Base-by-base conservation (phyloP, 2,329 filamentous ascomycete genomes). In the Fusarium incarnatum region DNA sequence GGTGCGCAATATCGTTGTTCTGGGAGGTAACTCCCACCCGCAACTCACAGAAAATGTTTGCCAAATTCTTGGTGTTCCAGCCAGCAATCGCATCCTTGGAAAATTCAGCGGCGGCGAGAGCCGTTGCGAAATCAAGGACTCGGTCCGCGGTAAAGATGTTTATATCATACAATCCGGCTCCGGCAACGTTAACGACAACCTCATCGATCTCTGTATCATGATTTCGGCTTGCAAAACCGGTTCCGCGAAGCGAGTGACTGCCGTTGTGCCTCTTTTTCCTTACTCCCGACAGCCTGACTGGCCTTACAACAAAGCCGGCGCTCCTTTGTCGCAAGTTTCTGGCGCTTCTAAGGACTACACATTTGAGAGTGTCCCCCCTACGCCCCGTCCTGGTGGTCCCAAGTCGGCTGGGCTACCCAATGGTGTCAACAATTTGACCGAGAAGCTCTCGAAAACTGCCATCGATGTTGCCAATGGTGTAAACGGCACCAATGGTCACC, bases 21-120 rank as follows among this genome's bases (percentile, higher is more conserved):
- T 99, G 71, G 94, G 94, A 75, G 95, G 96, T 67, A 96, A 92
- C 80, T 97, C 94, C 77, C 95, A 98, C 84, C 94, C 94, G 22
- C 86, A 92, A 78, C 89, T 98, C 73, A 92, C 93, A 72, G 91
- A 97, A 75, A 92, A 87, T 67, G 93, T 99, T 78, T 97, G 93
- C 87, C 92, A 92, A 75, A 91, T 94, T 73, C 91, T 99, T 64
- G 93, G 94, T 74, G 90, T 99, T 57, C 91, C 94, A n/a, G 86
- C 89, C 22, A 93, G 94, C 74, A 91, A 94, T 77, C 92, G 95
- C 73, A 89, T 94, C 67, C 89, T 98, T 52, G 88, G 86, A 78
- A 98, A 98, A 83, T 99, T 99, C 84, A 93, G 94, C 32, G 94
- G 96, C 55, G 96, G 96, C 73, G 96, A 98, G 84, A 97, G 93